These are phyloP conservation scores for Nitzschia sp. DNA, from an alignment of 108 stramenopile species.

Conservation along the genomic window DNA sequence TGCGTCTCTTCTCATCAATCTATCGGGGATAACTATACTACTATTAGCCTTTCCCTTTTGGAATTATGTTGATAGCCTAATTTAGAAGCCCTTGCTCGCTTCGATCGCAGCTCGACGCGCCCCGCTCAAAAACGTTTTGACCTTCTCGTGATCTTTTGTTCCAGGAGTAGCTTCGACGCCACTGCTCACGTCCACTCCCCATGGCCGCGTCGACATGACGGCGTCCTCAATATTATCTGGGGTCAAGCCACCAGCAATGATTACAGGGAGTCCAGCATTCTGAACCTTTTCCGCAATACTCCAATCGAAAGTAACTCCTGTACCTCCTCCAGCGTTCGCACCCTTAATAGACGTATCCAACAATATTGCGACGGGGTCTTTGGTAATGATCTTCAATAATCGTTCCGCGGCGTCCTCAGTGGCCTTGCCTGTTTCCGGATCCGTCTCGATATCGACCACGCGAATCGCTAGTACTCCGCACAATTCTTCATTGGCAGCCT, in stretches of 20 bases:
- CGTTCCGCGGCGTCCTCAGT: constrained; percentile 58
- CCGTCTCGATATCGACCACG: constrained; percentile 90
- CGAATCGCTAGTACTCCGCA: constrained; percentile 88
- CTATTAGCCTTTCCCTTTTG: too few relatives aligned
- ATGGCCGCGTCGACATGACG: constrained; percentile 72
- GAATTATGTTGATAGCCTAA: neutral
- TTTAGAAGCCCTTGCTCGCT: constrained; percentile 83
- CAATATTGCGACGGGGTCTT: constrained; percentile 85
- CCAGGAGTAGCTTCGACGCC: constrained; percentile 92
- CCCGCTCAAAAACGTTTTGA: constrained; percentile 72
- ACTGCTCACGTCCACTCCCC: constrained; percentile 95
- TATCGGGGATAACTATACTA: neutral
- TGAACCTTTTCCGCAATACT: constrained; percentile 83
- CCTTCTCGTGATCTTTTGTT: constrained; percentile 83
- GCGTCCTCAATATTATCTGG: constrained; percentile 87
- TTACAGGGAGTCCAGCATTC: constrained; percentile 89
- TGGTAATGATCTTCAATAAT: constrained; percentile 59
- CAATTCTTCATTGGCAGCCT: constrained; percentile 55
- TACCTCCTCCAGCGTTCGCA: constrained; percentile 83
- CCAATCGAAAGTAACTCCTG: constrained; percentile 95
- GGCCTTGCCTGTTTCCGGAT: constrained; percentile 51
- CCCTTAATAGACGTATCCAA: constrained; percentile 95
- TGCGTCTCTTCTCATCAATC: constrained; percentile 38
- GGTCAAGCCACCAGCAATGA: constrained; percentile 94
- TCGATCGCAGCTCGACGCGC: constrained; percentile 78